A percentile compares a stretch with the other conserved stretches of the same genome.
Evolutionary conservation across 2,329 filamentous ascomycete genomes (phyloP).

Genomic region (Ophiocordyceps camponoti-saundersi): DNA sequence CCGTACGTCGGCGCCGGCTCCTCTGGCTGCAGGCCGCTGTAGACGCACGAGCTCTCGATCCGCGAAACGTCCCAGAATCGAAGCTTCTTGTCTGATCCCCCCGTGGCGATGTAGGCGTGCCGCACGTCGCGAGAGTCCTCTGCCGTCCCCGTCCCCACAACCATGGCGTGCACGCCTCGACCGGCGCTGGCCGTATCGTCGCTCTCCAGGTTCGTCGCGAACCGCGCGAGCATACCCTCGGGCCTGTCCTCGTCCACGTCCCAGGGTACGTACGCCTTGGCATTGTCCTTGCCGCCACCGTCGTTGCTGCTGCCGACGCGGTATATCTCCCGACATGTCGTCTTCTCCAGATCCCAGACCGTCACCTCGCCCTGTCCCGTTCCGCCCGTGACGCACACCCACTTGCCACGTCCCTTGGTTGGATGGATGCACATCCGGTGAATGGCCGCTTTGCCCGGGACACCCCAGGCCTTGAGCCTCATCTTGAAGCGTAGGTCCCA

Average conservation of each 20-base stretch:
- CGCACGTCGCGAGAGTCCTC: conserved; percentile 55
- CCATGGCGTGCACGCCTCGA: conserved; percentile 57
- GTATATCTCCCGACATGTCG: conserved; percentile 76
- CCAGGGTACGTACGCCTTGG: conserved; percentile 63
- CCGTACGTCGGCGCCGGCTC: conserved; percentile 60
- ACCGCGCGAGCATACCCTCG: conserved; percentile 73
- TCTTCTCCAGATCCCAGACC: conserved; percentile 89
- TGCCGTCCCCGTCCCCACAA: conserved; percentile 54
- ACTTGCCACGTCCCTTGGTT: conserved; percentile 58
- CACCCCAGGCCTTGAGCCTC: conserved; percentile 72
- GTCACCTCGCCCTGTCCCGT: conserved; percentile 79
- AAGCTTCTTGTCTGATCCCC: conserved; percentile 76
- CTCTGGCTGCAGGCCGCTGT: conserved; percentile 59
- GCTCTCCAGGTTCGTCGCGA: conserved; percentile 58
- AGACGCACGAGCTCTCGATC: conserved; percentile 60
- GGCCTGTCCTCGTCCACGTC: conserved; percentile 80
- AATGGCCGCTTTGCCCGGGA: conserved; percentile 65
- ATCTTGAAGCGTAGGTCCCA: conserved; percentile 96
- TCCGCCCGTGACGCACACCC: conserved; percentile 78
- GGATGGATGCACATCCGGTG: conserved; percentile 68
- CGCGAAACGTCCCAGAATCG: conserved; percentile 83
- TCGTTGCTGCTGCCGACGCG: conserved; percentile 25
- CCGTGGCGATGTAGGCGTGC: conserved; percentile 72
- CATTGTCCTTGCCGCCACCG: conserved; percentile 39
- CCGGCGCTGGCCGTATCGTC: conserved; percentile 37